Conservation (phyloP, 805 yeast species). For the Candida dajiaensis region DNA sequence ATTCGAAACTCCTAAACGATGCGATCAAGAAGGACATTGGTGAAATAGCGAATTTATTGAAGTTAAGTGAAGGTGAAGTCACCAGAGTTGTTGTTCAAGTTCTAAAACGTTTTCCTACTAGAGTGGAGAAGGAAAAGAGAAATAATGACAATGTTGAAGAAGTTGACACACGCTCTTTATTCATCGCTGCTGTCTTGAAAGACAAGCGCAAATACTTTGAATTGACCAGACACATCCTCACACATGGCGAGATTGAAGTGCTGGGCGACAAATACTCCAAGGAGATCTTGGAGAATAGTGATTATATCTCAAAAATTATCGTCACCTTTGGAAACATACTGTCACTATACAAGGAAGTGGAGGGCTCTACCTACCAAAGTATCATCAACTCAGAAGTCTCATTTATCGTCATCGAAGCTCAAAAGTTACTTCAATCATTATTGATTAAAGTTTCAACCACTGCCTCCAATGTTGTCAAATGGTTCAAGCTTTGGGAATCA, state of each 20-base stretch:
- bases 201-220: slow-evolving; percentile 49
- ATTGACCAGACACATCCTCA: slow-evolving; percentile 29
- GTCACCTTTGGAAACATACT: slow-evolving; percentile 5
- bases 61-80: slow-evolving; percentile 38
- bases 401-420: slow-evolving; percentile 29
- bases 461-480: slow-evolving; percentile 32
- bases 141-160: slow-evolving; percentile 5
- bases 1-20: slow-evolving; percentile 6
- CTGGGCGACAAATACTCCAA: slow-evolving; percentile 20
- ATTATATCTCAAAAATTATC: slow-evolving; percentile 21
- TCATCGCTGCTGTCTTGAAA: slow-evolving; percentile 35
- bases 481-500: slow-evolving; percentile 51
- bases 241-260: slow-evolving; percentile 18
- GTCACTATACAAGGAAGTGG: slow-evolving; percentile 1
- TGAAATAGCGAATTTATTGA: slow-evolving; percentile 32
- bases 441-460: slow-evolving; percentile 33
- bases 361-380: slow-evolving; percentile 9
- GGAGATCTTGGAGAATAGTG: slow-evolving; percentile 17
- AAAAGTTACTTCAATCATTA: slow-evolving; percentile 35
- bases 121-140: not conserved
- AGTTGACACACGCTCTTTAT: slow-evolving; percentile 12
- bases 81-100: slow-evolving; percentile 42
- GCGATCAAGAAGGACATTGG: slow-evolving; percentile 33
- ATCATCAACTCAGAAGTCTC: slow-evolving; percentile 27
- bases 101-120: slow-evolving; percentile 30